These are phyloP conservation scores for Debaryomyces fabryi DNA, from an alignment of 1,139 yeast species.

Conservation along the genomic window DNA sequence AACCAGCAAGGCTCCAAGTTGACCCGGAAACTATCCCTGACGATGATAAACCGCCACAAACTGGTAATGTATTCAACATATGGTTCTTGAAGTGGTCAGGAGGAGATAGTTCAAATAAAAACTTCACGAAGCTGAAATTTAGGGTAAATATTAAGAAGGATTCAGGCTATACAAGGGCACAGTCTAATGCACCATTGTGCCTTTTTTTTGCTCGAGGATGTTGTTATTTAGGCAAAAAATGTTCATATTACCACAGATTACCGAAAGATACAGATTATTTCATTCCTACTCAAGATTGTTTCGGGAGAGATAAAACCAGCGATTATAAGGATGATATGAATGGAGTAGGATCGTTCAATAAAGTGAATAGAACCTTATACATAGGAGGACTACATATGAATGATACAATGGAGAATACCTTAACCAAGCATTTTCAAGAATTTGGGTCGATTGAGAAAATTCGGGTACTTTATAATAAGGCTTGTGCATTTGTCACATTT, in stretches of 20 bases:
- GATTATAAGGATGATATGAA: constrained; percentile 91
- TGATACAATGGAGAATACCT: constrained; percentile 28
- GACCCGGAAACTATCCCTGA: constrained; percentile 64
- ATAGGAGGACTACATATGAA: constrained; percentile 63
- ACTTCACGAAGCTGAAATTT: constrained; percentile 37
- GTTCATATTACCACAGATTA: constrained; percentile 76
- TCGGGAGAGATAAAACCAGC: constrained; percentile 86
- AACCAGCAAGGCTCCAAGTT: constrained; percentile 66
- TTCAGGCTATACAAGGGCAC: constrained; percentile 77
- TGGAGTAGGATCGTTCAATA: constrained; percentile 85
- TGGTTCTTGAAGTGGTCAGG: constrained; percentile 93
- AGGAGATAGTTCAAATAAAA: constrained; percentile 51
- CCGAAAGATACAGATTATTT: constrained; percentile 55
- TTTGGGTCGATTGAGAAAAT: constrained; percentile 80
- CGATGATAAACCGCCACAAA: constrained; percentile 73
- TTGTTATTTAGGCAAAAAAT: constrained; percentile 75
- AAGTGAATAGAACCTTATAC: constrained; percentile 71
- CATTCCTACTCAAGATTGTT: constrained; percentile 79
- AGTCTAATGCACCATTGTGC: constrained; percentile 57
- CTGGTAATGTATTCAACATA: constrained; percentile 78
- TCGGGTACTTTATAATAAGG: constrained; percentile 61
- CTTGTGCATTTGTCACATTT: constrained; percentile 81
- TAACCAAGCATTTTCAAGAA: constrained; percentile 59
- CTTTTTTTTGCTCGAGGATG: constrained; percentile 87
- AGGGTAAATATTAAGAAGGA: constrained; percentile 65